Percentiles rank a stretch among this genome's conserved stretches.
phyloP scores from a whole-genome alignment of 495 filamentous ascomycete species.

The Penicillium diatomitis region DNA sequence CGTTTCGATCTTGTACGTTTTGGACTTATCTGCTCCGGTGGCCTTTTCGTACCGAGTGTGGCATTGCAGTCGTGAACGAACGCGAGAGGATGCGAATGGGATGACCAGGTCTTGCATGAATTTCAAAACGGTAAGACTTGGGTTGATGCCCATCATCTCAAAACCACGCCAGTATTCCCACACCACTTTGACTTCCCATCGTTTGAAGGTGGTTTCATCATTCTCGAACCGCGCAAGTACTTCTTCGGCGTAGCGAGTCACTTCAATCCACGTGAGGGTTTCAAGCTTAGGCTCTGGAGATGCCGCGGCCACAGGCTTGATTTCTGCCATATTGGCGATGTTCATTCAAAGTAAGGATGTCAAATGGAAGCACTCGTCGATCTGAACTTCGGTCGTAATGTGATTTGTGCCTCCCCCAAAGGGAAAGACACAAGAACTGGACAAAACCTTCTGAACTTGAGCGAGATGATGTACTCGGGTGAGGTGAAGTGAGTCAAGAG shows the following conservation, averaged over 20 bases:
- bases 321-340: neutral
- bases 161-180: slow-evolving; percentile 1
- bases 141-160: slow-evolving; percentile 1
- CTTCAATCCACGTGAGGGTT: neutral
- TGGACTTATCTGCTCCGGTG: neutral
- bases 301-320: neutral
- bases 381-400: too few relatives aligned
- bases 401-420: too few relatives aligned
- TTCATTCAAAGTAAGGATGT: neutral
- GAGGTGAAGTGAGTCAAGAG: too few relatives aligned
- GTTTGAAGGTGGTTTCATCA: neutral
- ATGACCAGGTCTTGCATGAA: neutral
- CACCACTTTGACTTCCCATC: neutral
- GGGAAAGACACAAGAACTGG: too few relatives aligned
- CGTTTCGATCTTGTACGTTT: neutral
- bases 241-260: neutral
- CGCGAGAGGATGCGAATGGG: neutral
- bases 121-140: neutral
- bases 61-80: neutral
- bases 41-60: neutral
- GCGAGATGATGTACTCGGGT: too few relatives aligned
- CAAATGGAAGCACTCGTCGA: neutral
- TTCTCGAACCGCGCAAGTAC: neutral
- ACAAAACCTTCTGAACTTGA: too few relatives aligned
- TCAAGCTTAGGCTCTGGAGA: neutral